A percentile compares a stretch with the other conserved stretches of the same genome.
phyloP scores from a whole-genome alignment of 2,329 filamentous ascomycete genomes.

The Scorias spongiosa region DNA sequence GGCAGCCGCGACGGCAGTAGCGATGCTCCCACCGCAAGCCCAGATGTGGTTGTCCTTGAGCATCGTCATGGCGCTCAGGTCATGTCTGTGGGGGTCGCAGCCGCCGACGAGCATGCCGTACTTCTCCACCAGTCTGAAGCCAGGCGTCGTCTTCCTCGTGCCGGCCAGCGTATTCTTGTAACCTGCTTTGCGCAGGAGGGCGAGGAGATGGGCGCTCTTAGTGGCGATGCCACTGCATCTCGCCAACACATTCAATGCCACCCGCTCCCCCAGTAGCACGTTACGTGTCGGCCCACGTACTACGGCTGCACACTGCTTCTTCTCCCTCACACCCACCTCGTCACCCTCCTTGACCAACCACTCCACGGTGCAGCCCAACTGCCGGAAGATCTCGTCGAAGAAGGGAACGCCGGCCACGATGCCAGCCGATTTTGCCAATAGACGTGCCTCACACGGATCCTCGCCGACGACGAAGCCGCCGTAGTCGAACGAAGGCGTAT shows the following conservation, averaged over 20 bases:
- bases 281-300: conserved; percentile 72
- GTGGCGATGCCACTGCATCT: conserved; percentile 85
- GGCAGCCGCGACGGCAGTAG: conserved; percentile 69
- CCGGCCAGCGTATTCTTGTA: conserved; percentile 79
- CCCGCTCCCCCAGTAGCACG: conserved; percentile 79
- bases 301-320: conserved; percentile 55
- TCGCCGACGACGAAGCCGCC: conserved; percentile 91
- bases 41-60: conserved; percentile 98
- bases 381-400: conserved; percentile 82
- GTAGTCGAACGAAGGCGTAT: conserved; percentile 93
- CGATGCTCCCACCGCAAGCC: conserved; percentile 69
- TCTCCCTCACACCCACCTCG: conserved; percentile 44
- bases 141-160: conserved; percentile 91
- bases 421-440: conserved; percentile 50
- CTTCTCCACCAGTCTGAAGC: conserved; percentile 90
- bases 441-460: conserved; percentile 30
- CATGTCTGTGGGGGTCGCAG: conserved; percentile 80
- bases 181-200: conserved; percentile 43
- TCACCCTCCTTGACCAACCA: conserved; percentile 74
- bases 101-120: conserved; percentile 95
- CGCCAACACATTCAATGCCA: conserved; percentile 79
- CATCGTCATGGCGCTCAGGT: conserved; percentile 88
- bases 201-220: conserved; percentile 33
- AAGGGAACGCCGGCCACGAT: conserved; percentile 86
- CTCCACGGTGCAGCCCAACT: conserved; percentile 77